Evolutionary conservation across 2,329 filamentous ascomycete species (phyloP), one percentile per base, ranked within the genome.

Genomic region (Nemania diffusa): DNA sequence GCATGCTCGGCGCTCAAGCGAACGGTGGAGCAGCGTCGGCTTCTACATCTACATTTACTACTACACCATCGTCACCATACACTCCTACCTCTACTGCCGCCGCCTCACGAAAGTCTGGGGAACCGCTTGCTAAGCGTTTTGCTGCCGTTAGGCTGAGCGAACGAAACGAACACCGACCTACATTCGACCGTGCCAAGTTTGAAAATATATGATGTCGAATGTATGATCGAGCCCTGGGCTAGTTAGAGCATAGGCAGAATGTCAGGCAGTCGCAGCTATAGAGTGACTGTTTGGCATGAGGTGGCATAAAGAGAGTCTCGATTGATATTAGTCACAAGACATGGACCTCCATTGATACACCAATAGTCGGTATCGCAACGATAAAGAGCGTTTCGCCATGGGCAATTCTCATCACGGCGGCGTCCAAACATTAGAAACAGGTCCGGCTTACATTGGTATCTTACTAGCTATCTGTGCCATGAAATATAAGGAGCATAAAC

Each of bases 81-180:
- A 63, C 42, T 42, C 62, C 62, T 62, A 56, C 48, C 34, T 59
- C 67, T 32, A 51, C 26, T 22, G 53, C 60, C 48, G 50, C 63
- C 55, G 24, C 22, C 57, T 68, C 66, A 53, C 68, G 58, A 65
- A 73, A 63, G 69, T 73, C 74, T 71, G 67, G 72, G 74, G 76
- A 75, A 77, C 77, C 75, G 72, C 74, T 77, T 74, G 72, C 77
- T 79, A 79, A 79, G 75, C 77, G 77, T 73, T 70, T 79, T 78
- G 77, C 77, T 76, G 75, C 75, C 75, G 74, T 79, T 78, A 79
- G 77, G 76, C 75, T 79, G 71, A 77, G 68, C 67, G 74, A 75
- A 27, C 73, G 69, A 72, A 73, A 73, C 66, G 71, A 68, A 64
- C 75, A 76, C 73, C 73, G 69, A 66, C 71, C 74, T 46, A 65